Base-by-base conservation (phyloP, 352 stramenopile species). In the Pythium sp. region DNA sequence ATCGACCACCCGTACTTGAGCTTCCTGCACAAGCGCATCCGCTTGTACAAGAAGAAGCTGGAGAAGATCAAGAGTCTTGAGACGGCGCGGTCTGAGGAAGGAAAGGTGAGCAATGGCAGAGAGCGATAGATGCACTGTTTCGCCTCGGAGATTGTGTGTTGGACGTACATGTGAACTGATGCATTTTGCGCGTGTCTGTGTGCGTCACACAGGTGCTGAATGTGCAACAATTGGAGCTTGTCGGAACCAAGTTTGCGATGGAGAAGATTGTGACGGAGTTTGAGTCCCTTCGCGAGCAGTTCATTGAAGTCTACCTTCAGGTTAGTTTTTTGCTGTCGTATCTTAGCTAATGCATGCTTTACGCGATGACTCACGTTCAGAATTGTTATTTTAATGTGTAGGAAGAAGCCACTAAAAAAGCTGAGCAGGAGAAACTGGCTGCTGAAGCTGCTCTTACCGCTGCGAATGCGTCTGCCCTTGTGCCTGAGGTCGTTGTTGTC, bases 21-120 rank as follows among this genome's bases (percentile, higher is more conserved):
- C 53, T 86, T 94, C 57, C 62, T 95, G 63, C 79, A 95, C 79
- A 95, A 95, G 68, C 82, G 86, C 49, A 84, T 93, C 47, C 86
- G 87, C 14, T 81, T 86, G 64, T 84, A 91, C 72, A 87, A 87
- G 65, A 95, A 95, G 74, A 95, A 95, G 63, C 76, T 94, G 32
- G 87, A 95, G 74, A 95, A 95, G 75, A 93, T 95, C 70, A 86
- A 81, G 59, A 64, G 69, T 22, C 67, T 95, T 28, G 86, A 91
- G 67, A 53, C 66, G 0, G 86, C 82, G 56, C 69, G 74, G 28
- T 68, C 69, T 2, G 67, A 62, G 4, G 81, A 88, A 7, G 78
- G 79, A 14, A 93, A 93, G 73, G 69, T 80, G 43, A 9, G 68
- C 15, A 20, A 60, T 14, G 43, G 36, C 15, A 26, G 58, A 62